phyloP scores from a whole-genome alignment of 2,329 filamentous ascomycete species.

The Colletotrichum sp. region DNA sequence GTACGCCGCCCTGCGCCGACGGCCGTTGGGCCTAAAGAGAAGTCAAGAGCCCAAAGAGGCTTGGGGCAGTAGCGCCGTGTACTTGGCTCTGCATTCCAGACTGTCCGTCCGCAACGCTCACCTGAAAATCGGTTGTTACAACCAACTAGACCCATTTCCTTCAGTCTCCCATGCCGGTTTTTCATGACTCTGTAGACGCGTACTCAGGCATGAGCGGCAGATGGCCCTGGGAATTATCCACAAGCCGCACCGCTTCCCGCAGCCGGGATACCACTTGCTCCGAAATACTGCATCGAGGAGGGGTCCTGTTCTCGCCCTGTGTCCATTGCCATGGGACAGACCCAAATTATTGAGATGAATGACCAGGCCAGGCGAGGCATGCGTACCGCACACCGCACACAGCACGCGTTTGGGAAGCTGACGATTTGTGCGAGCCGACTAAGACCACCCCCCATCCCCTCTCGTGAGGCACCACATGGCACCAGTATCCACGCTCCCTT shows the following conservation, averaged over 20 bases:
- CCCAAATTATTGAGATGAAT: conserved; percentile 6
- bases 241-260: not conserved
- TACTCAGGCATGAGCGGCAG: not conserved
- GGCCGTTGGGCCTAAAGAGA: not conserved
- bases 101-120: conserved; percentile 9
- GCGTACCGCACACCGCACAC: not conserved
- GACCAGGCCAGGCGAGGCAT: not conserved
- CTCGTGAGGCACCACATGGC: not conserved
- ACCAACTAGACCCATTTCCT: not conserved
- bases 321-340: not conserved
- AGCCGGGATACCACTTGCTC: not conserved
- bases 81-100: conserved; percentile 3
- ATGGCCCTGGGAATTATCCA: not conserved
- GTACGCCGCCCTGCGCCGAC: not conserved
- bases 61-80: not conserved
- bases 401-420: not conserved
- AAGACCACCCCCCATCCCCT: not conserved
- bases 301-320: not conserved
- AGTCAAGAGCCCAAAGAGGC: not conserved
- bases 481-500: not conserved
- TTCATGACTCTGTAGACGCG: not conserved
- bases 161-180: not conserved
- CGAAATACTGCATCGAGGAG: not conserved
- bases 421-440: not conserved
- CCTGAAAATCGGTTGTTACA: conserved; percentile 6